Base-by-base conservation (phyloP, 2,329 filamentous ascomycete species). In the Berkeleyomyces basicola region DNA sequence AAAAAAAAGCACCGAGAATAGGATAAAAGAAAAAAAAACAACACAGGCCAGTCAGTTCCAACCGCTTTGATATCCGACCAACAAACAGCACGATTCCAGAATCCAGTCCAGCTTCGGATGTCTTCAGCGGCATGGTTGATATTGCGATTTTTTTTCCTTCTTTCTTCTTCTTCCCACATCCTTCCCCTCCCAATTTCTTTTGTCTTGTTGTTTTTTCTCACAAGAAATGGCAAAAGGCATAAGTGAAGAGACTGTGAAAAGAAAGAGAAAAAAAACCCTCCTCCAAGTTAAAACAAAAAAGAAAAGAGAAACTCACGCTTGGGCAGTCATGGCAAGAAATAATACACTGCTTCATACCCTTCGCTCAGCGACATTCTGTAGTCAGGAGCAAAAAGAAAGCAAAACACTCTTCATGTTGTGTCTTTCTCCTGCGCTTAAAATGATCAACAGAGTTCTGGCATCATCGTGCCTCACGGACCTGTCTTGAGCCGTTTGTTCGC, bases 401-500 rank as follows among this genome's bases (percentile, higher is more conserved):
- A 23, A 23, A 23, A 23, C 23, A 23, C 23, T 23, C 23, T 23
- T 23, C 42, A 4, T 11, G 7, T 4, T 10, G 6, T 44, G 42
- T 14, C n/a, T 7, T 46, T 5, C 11, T 46, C 43, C 43, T 46
- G 11, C 43, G 7, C 43, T 7, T n/a, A n/a, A 4, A 3, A 53
- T 14, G 37, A 53, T 3, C 33, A 33, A 14, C 49, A 36, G 31
- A 2, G 31, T 16, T 11, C 37, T n/a, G 49, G 36, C 33, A 33
- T 49, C 16, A 42, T 60, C 23, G 39, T 55, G 49, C 39, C 42
- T 39, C 37, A 62, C 49, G 40, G 58, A 23, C 49, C 62, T 36
- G 61, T 65, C 51, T 65, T 65, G 16, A 63, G 11, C 42, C 61
- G 58, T 59, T 66, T 66, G 42, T 67, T 65, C 33, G 70, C 72